Percentiles rank a stretch among this genome's conserved stretches.
These are phyloP conservation scores for Lipomyces japonicus DNA, from an alignment of 805 yeast species.

Conservation along the genomic window DNA sequence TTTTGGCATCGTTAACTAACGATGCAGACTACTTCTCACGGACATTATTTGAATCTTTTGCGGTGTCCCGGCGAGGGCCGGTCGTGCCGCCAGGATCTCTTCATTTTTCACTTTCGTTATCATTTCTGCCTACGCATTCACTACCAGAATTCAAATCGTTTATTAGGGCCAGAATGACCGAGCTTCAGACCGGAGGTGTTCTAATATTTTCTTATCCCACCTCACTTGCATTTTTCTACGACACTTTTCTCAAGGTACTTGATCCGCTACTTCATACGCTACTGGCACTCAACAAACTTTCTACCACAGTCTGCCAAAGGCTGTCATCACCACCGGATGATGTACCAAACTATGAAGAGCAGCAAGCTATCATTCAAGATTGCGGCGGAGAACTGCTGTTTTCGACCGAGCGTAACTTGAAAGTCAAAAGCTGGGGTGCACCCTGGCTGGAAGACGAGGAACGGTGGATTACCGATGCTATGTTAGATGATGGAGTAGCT, in stretches of 20 bases:
- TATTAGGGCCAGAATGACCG: slow-evolving; percentile 23
- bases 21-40: slow-evolving; percentile 10
- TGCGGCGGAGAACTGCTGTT: slow-evolving; percentile 22
- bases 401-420: slow-evolving; percentile 1
- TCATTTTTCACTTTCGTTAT: slow-evolving; percentile 28
- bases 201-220: slow-evolving; percentile 30
- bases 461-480: slow-evolving; percentile 25
- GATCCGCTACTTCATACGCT: slow-evolving; percentile 31
- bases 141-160: slow-evolving; percentile 27
- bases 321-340: slow-evolving; percentile 28
- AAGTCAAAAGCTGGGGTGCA: slow-evolving; percentile 28
- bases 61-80: not conserved
- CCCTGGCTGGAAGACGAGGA: slow-evolving; percentile 30
- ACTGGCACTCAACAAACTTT: slow-evolving; percentile 31
- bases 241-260: slow-evolving; percentile 28
- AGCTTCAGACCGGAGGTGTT: slow-evolving; percentile 30
- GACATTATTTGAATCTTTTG: slow-evolving; percentile 16
- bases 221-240: slow-evolving; percentile 24
- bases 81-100: slow-evolving; percentile 22
- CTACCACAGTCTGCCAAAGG: slow-evolving; percentile 30
- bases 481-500: slow-evolving; percentile 6
- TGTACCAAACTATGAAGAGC: slow-evolving; percentile 19
- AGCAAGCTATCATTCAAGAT: slow-evolving; percentile 9
- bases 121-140: slow-evolving; percentile 30
- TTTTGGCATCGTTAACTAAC: not conserved